Evolutionary conservation across 495 filamentous ascomycete species (phyloP).

Genomic region (Parachaetomium inaequale): DNA sequence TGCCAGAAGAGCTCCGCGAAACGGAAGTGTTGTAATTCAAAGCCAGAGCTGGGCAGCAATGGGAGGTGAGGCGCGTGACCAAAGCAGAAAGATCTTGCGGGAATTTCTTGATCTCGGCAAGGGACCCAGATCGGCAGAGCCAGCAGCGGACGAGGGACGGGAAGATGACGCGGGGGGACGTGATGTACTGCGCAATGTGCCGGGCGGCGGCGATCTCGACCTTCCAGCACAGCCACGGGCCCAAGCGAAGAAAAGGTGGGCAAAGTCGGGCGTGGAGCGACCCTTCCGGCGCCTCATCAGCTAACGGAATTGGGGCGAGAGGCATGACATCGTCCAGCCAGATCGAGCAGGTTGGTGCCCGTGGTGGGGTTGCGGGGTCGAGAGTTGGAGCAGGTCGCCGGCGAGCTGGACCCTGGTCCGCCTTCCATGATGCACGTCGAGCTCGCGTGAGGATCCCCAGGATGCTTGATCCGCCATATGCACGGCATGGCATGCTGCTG

Average conservation of each 20-base stretch:
- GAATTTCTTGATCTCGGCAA: constrained; percentile 7
- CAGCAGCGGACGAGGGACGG: background rate
- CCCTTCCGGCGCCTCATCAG: constrained; percentile 8
- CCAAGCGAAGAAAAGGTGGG: constrained; percentile 8
- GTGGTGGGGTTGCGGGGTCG: constrained; percentile 36
- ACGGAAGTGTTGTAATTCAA: background rate
- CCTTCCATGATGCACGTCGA: constrained; percentile 17
- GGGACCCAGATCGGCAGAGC: background rate
- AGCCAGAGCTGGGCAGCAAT: background rate
- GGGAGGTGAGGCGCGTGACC: too few relatives aligned
- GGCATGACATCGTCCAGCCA: constrained; percentile 27
- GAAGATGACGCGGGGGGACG: constrained; percentile 16
- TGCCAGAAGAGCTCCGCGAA: background rate
- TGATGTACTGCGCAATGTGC: constrained; percentile 19
- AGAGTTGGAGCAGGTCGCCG: constrained; percentile 12
- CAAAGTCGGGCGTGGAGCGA: background rate
- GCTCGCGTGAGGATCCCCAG: background rate
- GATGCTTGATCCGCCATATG: constrained; percentile 8
- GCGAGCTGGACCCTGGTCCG: constrained; percentile 15
- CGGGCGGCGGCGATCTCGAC: constrained; percentile 13
- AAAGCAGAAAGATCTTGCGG: constrained; percentile 19
- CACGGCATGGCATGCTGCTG: background rate
- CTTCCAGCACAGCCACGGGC: constrained; percentile 10
- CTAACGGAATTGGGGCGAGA: constrained; percentile 20
- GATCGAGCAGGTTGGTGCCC: constrained; percentile 18